Evolutionary conservation across 2,329 filamentous ascomycete genomes (phyloP).

Genomic region (Beauveria rudraprayagi): DNA sequence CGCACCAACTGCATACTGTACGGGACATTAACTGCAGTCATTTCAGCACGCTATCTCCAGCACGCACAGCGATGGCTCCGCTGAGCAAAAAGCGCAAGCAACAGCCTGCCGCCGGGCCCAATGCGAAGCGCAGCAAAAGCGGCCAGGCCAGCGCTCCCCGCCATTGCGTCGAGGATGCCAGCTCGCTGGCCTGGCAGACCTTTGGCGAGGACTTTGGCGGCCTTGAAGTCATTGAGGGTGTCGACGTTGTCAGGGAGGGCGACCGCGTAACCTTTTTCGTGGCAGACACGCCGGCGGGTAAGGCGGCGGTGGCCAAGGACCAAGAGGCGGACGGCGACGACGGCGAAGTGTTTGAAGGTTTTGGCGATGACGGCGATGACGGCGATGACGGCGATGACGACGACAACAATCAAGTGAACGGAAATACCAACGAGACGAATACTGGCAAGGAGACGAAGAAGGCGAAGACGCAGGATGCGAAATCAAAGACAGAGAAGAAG

Average conservation of each 20-base stretch:
- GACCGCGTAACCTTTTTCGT: slow-evolving; percentile 50
- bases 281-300: slow-evolving; percentile 14
- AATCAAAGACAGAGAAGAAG: slow-evolving; percentile 24
- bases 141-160: slow-evolving; percentile 19
- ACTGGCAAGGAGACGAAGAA: slow-evolving; percentile 15
- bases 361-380: slow-evolving; percentile 40
- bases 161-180: slow-evolving; percentile 32
- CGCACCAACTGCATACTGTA: background rate
- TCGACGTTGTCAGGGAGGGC: slow-evolving; percentile 70
- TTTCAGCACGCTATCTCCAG: background rate
- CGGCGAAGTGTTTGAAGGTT: slow-evolving; percentile 62
- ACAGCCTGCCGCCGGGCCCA: slow-evolving; percentile 22
- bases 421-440: background rate
- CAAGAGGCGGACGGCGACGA: slow-evolving; percentile 33
- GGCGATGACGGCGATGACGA: no score
- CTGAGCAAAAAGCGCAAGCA: slow-evolving; percentile 33
- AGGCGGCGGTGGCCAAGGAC: slow-evolving; percentile 12
- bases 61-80: slow-evolving; percentile 21
- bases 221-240: slow-evolving; percentile 83
- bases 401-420: background rate
- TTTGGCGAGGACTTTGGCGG: slow-evolving; percentile 93
- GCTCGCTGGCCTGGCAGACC: slow-evolving; percentile 53
- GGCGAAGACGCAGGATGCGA: background rate
- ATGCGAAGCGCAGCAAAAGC: slow-evolving; percentile 28
- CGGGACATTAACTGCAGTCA: background rate